Conservation (phyloP, 176 grass and related monocot genomes). For the Aegilops umbellulata region DNA sequence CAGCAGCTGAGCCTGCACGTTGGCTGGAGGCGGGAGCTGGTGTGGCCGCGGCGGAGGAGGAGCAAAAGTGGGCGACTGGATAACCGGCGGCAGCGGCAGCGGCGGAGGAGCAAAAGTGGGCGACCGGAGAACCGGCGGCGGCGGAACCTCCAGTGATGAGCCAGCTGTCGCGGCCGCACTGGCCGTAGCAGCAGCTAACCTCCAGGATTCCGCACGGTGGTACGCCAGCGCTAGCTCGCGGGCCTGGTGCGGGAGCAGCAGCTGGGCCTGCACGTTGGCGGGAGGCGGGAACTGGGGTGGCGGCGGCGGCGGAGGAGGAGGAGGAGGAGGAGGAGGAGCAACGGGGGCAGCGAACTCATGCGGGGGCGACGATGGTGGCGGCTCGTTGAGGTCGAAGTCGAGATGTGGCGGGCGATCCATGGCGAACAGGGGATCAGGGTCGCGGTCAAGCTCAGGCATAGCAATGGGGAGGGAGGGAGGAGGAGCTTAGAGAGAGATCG, state of each 20-base stretch:
- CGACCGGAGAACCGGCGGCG: too few species aligned
- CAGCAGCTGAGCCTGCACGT: slow-evolving; percentile 2
- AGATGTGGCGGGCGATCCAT: slow-evolving; percentile 64
- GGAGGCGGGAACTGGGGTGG: background rate
- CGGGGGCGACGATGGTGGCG: slow-evolving; percentile 30
- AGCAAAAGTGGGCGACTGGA: background rate
- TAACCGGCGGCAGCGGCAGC: background rate
- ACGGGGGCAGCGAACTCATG: background rate
- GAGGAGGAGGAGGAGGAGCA: background rate
- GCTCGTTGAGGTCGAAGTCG: slow-evolving; percentile 89
- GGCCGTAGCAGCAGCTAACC: too few species aligned
- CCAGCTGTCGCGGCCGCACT: background rate
- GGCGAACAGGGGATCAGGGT: slow-evolving; percentile 14
- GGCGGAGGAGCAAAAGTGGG: background rate
- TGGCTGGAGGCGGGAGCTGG: background rate
- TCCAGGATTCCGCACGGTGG: slow-evolving; percentile 12
- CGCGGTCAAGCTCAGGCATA: slow-evolving; percentile 20
- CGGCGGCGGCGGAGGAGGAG: background rate
- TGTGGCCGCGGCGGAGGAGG: background rate
- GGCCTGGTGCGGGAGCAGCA: slow-evolving; percentile 40
- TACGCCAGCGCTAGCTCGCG: slow-evolving; percentile 34
- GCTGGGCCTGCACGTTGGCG: background rate
- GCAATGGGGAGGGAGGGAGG: slow-evolving; percentile 6
- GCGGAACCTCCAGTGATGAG: slow-evolving; percentile 1
- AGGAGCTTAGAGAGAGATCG: background rate